These are phyloP conservation scores for Castanea crenata DNA, from an alignment of 306 rosid genomes.

Conservation along the genomic window DNA sequence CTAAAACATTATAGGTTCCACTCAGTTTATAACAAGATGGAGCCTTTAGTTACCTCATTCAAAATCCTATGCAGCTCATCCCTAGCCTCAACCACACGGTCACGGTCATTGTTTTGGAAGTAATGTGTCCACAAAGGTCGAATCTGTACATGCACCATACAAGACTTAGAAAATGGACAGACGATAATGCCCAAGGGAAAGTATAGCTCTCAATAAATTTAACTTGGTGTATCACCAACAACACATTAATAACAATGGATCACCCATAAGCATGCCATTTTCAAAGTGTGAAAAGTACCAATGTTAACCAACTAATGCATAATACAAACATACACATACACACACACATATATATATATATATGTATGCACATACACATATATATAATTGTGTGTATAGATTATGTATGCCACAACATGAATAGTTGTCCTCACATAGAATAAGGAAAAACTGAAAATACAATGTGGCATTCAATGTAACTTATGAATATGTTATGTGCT, in stretches of 20 bases:
- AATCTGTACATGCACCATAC: constrained; percentile 24
- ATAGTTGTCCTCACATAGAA: background rate
- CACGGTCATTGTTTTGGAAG: constrained; percentile 66
- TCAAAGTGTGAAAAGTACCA: too few species aligned
- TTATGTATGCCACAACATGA: constrained; percentile 1
- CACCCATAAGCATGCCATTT: background rate
- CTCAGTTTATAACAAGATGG: background rate
- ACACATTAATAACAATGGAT: background rate
- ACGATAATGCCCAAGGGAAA: background rate
- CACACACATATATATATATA: too few species aligned
- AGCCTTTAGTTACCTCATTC: constrained; percentile 45
- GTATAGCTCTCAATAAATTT: background rate
- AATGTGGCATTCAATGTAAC: constrained; percentile 22
- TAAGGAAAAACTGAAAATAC: background rate
- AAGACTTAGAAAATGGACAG: background rate
- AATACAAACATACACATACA: too few species aligned
- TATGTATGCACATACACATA: background rate
- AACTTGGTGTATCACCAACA: background rate
- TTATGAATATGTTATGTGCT: constrained; percentile 19
- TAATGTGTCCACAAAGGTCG: constrained; percentile 61
- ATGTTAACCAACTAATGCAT: background rate
- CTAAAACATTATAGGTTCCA: background rate
- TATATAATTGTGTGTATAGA: background rate
- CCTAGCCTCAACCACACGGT: constrained; percentile 55
- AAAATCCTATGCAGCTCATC: constrained; percentile 59